phyloP scores from a whole-genome alignment of 345 rosid genomes.

The Geranium brycei region DNA sequence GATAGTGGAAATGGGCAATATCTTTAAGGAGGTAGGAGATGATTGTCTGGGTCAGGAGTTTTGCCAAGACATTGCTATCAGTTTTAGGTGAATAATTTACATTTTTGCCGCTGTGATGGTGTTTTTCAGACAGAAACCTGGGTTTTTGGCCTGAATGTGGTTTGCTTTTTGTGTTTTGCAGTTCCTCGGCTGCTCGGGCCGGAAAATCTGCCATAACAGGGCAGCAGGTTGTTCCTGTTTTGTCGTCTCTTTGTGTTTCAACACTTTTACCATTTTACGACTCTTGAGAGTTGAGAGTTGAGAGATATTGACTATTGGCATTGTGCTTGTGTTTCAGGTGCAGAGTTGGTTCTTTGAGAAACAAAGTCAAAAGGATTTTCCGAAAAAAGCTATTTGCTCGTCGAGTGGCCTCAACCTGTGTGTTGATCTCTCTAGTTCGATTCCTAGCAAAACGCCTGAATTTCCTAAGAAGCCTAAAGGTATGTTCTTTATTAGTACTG shows the following conservation, averaged over 20 bases:
- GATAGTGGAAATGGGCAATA: conserved; percentile 65
- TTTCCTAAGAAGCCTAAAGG: conserved; percentile 33
- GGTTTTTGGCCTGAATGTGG: conserved; percentile 1
- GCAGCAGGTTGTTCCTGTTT: conserved; percentile 39
- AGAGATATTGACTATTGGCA: not conserved
- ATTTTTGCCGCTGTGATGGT: not conserved
- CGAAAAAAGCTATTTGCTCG: conserved; percentile 10
- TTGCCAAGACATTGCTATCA: conserved; percentile 50
- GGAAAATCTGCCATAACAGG: conserved; percentile 55
- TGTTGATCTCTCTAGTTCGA: conserved; percentile 28
- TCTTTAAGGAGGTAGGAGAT: conserved; percentile 50
- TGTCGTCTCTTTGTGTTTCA: not conserved
- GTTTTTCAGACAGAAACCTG: not conserved
- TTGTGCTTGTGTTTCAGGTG: conserved; percentile 32
- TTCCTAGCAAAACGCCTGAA: conserved; percentile 11
- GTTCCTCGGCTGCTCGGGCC: conserved; percentile 34
- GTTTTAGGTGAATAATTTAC: conserved; percentile 34
- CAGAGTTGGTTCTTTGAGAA: conserved; percentile 54
- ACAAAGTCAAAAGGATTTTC: conserved; percentile 19
- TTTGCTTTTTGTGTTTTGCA: conserved; percentile 23
- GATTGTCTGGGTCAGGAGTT: conserved; percentile 36
- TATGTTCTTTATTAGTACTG: conserved; percentile 10
- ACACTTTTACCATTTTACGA: not conserved
- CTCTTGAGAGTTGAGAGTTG: too few relatives aligned
- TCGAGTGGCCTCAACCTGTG: conserved; percentile 24